These are phyloP conservation scores for Aspergillus brasiliensis DNA, from an alignment of 2,329 filamentous ascomycete genomes.

Conservation along the genomic window DNA sequence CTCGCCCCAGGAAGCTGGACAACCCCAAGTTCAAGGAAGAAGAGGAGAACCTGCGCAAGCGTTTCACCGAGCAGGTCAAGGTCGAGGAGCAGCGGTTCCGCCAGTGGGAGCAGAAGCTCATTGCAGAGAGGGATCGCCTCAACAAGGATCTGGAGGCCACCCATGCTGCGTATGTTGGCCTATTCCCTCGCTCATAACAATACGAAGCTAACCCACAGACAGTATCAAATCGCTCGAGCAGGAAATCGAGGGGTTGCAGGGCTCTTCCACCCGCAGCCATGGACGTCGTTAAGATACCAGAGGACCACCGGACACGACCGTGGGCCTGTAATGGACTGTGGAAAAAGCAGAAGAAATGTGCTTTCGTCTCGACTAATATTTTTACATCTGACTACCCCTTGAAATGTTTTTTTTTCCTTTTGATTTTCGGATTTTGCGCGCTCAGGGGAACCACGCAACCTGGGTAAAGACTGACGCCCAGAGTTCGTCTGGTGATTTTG, in stretches of 20 bases:
- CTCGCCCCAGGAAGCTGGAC: conserved; percentile 93
- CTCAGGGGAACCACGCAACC: conserved; percentile 35
- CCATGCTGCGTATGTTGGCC: conserved; percentile 67
- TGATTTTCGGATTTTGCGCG: conserved; percentile 31
- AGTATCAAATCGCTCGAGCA: conserved; percentile 65
- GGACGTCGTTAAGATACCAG: conserved; percentile 72
- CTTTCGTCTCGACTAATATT: conserved; percentile 34
- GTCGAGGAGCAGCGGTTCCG: conserved; percentile 99
- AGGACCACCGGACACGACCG: conserved; percentile 18
- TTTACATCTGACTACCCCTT: conserved; percentile 40
- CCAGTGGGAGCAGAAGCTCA: conserved; percentile 99
- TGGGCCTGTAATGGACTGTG: conserved; percentile 20
- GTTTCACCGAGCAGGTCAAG: conserved; percentile 99
- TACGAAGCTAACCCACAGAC: conserved; percentile 30
- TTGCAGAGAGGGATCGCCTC: conserved; percentile 94
- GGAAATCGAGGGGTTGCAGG: conserved; percentile 93
- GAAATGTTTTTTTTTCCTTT: conserved; percentile 21
- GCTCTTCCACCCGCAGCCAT: conserved; percentile 84
- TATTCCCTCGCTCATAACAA: neutral
- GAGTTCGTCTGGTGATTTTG: conserved; percentile 32
- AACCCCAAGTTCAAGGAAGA: conserved; percentile 99
- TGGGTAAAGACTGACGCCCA: conserved; percentile 12
- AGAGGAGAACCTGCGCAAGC: conserved; percentile 96
- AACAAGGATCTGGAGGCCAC: conserved; percentile 99
- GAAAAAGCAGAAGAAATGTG: conserved; percentile 28